These are phyloP conservation scores for Ascomycota sp. DNA, from an alignment of 2,329 filamentous ascomycete genomes.

Conservation along the genomic window DNA sequence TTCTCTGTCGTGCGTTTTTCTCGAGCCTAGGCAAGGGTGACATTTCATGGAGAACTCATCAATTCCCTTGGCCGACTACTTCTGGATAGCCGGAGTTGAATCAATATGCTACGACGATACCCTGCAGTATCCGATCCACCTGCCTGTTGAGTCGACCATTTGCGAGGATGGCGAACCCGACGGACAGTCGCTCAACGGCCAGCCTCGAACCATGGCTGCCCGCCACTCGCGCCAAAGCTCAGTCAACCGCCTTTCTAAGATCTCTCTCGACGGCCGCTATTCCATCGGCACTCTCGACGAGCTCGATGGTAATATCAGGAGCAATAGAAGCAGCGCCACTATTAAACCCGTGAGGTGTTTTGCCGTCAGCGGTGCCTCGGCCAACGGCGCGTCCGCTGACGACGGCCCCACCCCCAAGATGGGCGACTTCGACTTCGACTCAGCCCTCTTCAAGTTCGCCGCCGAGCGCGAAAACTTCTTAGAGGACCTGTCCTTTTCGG, in stretches of 20 bases:
- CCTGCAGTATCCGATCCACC: conserved; percentile 11
- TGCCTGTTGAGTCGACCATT: conserved; percentile 35
- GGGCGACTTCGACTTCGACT: conserved; percentile 77
- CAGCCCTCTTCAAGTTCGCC: conserved; percentile 82
- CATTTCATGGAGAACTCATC: conserved; percentile 40
- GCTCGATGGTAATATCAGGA: conserved; percentile 33
- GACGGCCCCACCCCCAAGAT: conserved; percentile 11
- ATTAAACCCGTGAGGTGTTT: conserved; percentile 26
- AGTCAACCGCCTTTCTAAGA: conserved; percentile 34
- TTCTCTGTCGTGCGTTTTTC: conserved; percentile 1
- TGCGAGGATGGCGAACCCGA: conserved; percentile 40
- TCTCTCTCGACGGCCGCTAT: conserved; percentile 26
- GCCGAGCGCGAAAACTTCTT: conserved; percentile 87
- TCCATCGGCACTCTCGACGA: conserved; percentile 38
- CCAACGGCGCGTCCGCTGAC: conserved; percentile 9
- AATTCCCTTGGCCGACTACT: conserved; percentile 51
- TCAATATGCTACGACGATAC: conserved; percentile 43
- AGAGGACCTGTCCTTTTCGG: conserved; percentile 75
- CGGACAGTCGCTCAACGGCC: conserved; percentile 13
- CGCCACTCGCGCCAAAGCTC: conserved; percentile 43
- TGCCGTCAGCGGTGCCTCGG: conserved; percentile 7
- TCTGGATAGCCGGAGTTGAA: conserved; percentile 56
- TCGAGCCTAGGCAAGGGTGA: conserved; percentile 11
- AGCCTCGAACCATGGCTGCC: conserved; percentile 13
- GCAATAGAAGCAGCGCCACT: conserved; percentile 46